Base-by-base conservation (phyloP, 306 rosid genomes). In the Corylus americana region DNA sequence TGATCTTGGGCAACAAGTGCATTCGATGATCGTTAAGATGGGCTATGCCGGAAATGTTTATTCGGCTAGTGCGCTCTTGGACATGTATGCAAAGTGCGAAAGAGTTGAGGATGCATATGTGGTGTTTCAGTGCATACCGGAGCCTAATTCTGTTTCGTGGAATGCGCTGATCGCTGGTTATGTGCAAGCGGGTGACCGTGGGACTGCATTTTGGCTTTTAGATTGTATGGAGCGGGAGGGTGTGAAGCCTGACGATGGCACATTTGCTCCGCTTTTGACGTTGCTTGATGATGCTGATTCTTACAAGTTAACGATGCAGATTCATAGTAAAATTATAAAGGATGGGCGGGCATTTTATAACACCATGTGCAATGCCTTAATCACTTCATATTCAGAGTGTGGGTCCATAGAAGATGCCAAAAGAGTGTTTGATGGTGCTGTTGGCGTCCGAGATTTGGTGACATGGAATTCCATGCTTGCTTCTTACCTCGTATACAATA, bases 51-150 rank as follows among this genome's bases (percentile, higher is more conserved):
- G 68, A 55, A 86, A 91, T 59, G 85, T 94, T 45, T 89, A 88
- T 69, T 83, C 89, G 0, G 90, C 90, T 11, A 91, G 96, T 85
- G 90, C 96, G 10, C 96, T 92, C 67, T 53, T 91, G 83, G 98
- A 94, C 63, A 91, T 94, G 98, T 92, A 90, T 86, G 92, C 94
- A 8, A 94, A 94, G 83, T 90, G 98, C 80, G 87, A 81, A 73
- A 89, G 87, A 64, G 81, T 86, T 83, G 94, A 83, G 79, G 93
- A 92, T 25, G 98, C 94, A 0, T 77, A 25, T 70, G 39, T 62
- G 68, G 88, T 88, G 45, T 88, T 94, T 42, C 20, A 55, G 39
- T 55, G 45, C 50, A 83, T 94, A 84, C 92, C 88, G 0, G 86
- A 86, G 48, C 85, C 79, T 11, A 92, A 89, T 53, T 59, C 79